phyloP scores from a whole-genome alignment of 371 early-diverging fungal genomes.

The Umbelopsis sp. region DNA sequence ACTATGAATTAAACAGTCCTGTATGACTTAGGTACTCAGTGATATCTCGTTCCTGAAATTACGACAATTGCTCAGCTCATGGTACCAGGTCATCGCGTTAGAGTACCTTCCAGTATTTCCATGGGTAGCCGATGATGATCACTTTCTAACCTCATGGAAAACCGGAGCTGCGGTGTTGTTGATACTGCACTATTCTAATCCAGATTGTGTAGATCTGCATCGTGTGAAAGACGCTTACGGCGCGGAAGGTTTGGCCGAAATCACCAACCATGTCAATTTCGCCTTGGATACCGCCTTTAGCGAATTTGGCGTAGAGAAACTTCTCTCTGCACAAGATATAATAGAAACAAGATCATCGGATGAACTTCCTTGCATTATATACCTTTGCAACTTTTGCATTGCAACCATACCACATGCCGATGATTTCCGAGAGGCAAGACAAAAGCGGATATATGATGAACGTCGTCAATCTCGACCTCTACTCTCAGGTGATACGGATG shows the following conservation, averaged over 20 bases:
- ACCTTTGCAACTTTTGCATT: conserved; percentile 12
- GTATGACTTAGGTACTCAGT: not conserved
- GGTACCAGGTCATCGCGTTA: not conserved
- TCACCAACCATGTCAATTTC: not conserved
- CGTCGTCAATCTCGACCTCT: not conserved
- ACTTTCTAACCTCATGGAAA: conserved; percentile 3
- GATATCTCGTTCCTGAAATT: not conserved
- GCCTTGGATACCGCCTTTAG: not conserved
- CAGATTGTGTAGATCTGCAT: not conserved
- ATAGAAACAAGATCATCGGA: not conserved
- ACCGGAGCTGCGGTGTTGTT: not conserved
- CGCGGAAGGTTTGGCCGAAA: not conserved
- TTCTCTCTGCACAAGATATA: not conserved
- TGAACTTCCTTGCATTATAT: conserved; percentile 4
- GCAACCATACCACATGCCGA: not conserved
- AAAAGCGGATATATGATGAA: conserved; percentile 6
- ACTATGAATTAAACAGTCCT: not conserved
- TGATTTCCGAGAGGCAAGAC: not conserved
- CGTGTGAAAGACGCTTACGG: not conserved
- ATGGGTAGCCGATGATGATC: not conserved
- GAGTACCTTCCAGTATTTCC: conserved; percentile 10
- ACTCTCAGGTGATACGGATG: not conserved
- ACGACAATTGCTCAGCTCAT: not conserved
- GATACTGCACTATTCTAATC: conserved; percentile 11
- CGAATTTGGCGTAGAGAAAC: conserved; percentile 7